Base-by-base conservation (phyloP, 257 asterid species). In the Catharanthus roseus region DNA sequence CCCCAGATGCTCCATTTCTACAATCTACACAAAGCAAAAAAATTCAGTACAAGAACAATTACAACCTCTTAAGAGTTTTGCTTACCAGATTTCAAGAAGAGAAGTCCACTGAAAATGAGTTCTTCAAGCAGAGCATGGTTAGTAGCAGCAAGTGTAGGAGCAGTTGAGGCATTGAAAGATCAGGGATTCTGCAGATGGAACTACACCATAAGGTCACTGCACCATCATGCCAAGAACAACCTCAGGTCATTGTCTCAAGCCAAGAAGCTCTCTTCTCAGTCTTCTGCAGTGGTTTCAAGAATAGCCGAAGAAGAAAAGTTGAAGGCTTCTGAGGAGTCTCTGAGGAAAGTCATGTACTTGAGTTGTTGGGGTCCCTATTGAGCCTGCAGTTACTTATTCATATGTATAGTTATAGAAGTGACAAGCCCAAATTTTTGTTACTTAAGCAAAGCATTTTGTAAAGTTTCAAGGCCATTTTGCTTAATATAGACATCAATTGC, bases 281-380 rank as follows among this genome's bases (percentile, higher is more conserved):
- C 80, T 41, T 41, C 78, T 41, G 64, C 65, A 3, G 0, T 71
- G 0, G 38, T 60, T 47, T 42, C 75, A 31, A 51, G 64, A 6
- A 23, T 1, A 33, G 10, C 18, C 38, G 13, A 8, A 26, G 56
- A 51, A 28, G 65, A 65, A 5, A 56, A 74, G 1, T 11, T 39
- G n/a, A 66, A 68, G 62, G 41, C 53, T 12, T 72, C 76, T 21
- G 81, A 80, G 51, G 80, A 75, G 11, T 76, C 83, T 26, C 31
- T 80, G 9, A 72, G 81, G 26, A 79, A 72, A 67, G 71, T 78
- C 23, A 74, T 78, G 79, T 75, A 66, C 65, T 74, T 74, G 80
- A 79, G 75, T 34, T 75, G 75, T 18, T 75, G 83, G 83, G 77
- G 83, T 61, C 83, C 77, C 1, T 51, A 75, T 65, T 74, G 15